Evolutionary conservation across 1,284 basidiomycete species (phyloP), one percentile per base, ranked within the genome.

Genomic region (Phaffia rhodozyma): DNA sequence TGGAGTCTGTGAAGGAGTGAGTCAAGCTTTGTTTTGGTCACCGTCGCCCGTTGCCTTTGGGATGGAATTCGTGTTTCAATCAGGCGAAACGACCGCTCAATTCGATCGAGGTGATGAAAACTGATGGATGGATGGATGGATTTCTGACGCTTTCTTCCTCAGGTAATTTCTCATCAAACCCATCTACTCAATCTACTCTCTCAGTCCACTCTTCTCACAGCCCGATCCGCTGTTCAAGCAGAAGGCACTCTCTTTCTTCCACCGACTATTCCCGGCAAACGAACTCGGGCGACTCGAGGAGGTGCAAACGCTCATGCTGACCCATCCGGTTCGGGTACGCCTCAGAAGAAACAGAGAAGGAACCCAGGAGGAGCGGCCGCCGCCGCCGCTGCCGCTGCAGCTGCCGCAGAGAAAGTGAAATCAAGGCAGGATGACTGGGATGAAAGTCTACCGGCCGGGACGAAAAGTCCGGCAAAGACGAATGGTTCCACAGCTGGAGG

Each of bases 1-100:
- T 69, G 88, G 88, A 69, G 93, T 93, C 13, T 91, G 91, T 61
- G 94, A 99, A 77, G 89, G 80, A 20, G 81, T 82, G 68, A 70
- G 79, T 74, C 20, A 6, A 34, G 1, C 11, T 60, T 7, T 21
- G 51, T 32, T 29, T 61, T n/a, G 6, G 34, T 25, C 18, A 53
- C 30, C 4, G 9, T 11, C 23, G 3, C 11, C 4, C 5, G 20
- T 52, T 18, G 32, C 1, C 5, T 21, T 48, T 23, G 43, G 32
- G 18, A 25, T 11, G 32, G 20, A 7, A 6, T 58, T 55, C 30
- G 53, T 9, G 52, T 54, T n/a, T 20, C 55, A 34, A n/a, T 53
- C 51, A 34, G 13, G 13, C 27, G 18, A 34, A n/a, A n/a, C n/a
- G n/a, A n/a, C n/a, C n/a, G n/a, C n/a, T n/a, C n/a, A n/a, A n/a